A percentile compares a stretch with the other conserved stretches of the same genome.
Evolutionary conservation across 2,329 filamentous ascomycete species (phyloP).

Genomic region (Periconia macrospinosa): DNA sequence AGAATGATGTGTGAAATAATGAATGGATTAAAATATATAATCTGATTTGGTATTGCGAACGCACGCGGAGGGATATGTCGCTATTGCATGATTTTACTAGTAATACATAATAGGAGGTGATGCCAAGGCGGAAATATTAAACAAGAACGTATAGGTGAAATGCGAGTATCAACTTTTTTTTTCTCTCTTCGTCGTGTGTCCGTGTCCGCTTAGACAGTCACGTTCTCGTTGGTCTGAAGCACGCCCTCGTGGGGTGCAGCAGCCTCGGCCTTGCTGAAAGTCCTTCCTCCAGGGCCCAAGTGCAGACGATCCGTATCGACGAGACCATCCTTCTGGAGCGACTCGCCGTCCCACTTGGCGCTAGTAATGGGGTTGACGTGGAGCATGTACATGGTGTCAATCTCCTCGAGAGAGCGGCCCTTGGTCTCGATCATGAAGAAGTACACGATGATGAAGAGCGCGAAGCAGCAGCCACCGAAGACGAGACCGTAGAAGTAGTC

Average conservation of each 20-base stretch:
- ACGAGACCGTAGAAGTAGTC: slow-evolving; percentile 75
- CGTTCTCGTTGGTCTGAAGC: no score
- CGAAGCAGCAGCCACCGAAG: slow-evolving; percentile 71
- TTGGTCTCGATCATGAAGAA: slow-evolving; percentile 79
- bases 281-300: slow-evolving; percentile 34
- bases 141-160: no score
- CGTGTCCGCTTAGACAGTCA: no score
- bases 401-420: slow-evolving; percentile 74
- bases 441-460: slow-evolving; percentile 68
- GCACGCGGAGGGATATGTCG: no score
- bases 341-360: slow-evolving; percentile 51
- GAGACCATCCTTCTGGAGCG: slow-evolving; percentile 33
- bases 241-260: slow-evolving; percentile 5
- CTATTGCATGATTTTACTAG: no score
- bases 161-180: no score
- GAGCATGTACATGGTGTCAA: slow-evolving; percentile 72
- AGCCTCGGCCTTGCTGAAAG: slow-evolving; percentile 38
- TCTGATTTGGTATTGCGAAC: no score
- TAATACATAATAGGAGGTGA: no score
- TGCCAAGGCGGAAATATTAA: no score
- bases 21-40: no score
- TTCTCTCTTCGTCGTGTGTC: no score
- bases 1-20: no score
- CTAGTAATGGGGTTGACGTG: slow-evolving; percentile 67
- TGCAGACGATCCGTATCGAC: slow-evolving; percentile 37